Conservation (phyloP, 331 rosid genomes). For the Prunus yedoensis region DNA sequence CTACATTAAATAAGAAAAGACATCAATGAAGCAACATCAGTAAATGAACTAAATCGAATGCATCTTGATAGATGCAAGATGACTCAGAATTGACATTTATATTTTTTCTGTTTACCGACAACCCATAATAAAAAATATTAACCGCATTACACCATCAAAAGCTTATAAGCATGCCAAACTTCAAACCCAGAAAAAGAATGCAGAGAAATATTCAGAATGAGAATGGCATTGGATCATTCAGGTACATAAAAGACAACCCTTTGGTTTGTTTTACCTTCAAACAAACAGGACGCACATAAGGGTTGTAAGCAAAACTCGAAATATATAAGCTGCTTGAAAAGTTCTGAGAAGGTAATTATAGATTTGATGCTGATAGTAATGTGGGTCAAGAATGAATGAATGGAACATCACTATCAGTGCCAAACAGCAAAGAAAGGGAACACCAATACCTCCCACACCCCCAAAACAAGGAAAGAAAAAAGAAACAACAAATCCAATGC, state of each 20-base stretch:
- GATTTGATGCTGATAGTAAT: slow-evolving; percentile 27
- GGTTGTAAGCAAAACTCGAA: slow-evolving; percentile 19
- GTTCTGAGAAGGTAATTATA: slow-evolving; percentile 8
- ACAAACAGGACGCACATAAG: slow-evolving; percentile 9
- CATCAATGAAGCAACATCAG: slow-evolving; percentile 3
- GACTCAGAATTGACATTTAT: not conserved
- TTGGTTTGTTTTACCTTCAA: slow-evolving; percentile 19
- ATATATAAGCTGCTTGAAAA: slow-evolving; percentile 22
- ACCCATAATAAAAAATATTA: slow-evolving; percentile 17
- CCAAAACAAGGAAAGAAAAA: not conserved
- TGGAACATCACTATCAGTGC: slow-evolving; percentile 19
- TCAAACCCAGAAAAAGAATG: slow-evolving; percentile 18
- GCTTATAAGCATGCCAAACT: slow-evolving; percentile 14
- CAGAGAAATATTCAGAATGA: slow-evolving; percentile 19
- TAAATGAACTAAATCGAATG: not conserved
- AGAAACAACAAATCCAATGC: slow-evolving; percentile 14
- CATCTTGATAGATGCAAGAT: not conserved
- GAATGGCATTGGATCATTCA: slow-evolving; percentile 7
- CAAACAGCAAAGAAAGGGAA: slow-evolving; percentile 20
- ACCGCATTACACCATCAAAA: slow-evolving; percentile 15
- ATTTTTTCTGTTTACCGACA: slow-evolving; percentile 20
- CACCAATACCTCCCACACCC: not conserved
- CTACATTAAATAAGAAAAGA: not conserved
- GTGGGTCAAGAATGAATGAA: slow-evolving; percentile 27
- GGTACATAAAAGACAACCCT: slow-evolving; percentile 13